phyloP scores from a whole-genome alignment of 2,329 filamentous ascomycete genomes.

The Trichoderma gracile region DNA sequence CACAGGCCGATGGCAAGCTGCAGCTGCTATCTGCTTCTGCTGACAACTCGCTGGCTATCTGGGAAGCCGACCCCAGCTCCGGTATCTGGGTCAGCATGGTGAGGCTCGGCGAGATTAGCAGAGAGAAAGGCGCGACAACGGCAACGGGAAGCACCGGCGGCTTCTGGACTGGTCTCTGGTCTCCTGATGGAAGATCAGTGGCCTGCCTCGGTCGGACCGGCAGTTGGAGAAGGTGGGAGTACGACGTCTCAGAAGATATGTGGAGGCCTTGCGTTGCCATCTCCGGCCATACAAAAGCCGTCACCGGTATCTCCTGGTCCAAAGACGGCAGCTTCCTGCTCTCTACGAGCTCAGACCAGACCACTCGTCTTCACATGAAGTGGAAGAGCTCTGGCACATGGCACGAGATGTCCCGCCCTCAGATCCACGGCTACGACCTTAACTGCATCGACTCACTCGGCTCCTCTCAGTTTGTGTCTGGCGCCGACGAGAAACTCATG shows the following conservation, averaged over 20 bases:
- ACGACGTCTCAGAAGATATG: slow-evolving; percentile 58
- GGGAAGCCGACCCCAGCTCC: slow-evolving; percentile 80
- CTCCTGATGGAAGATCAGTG: slow-evolving; percentile 71
- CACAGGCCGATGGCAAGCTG: slow-evolving; percentile 52
- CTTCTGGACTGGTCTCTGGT: slow-evolving; percentile 96
- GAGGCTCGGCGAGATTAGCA: slow-evolving; percentile 87
- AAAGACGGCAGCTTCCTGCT: slow-evolving; percentile 79
- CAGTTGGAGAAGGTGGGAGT: slow-evolving; percentile 86
- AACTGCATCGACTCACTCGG: slow-evolving; percentile 86
- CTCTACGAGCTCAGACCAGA: slow-evolving; percentile 89
- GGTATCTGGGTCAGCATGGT: slow-evolving; percentile 89
- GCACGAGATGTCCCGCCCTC: slow-evolving; percentile 94
- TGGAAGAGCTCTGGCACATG: slow-evolving; percentile 72
- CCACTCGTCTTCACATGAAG: slow-evolving; percentile 79
- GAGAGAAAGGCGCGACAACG: slow-evolving; percentile 92
- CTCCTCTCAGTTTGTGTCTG: slow-evolving; percentile 79
- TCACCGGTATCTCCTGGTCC: slow-evolving; percentile 83
- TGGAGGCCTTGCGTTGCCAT: slow-evolving; percentile 80
- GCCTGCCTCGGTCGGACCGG: slow-evolving; percentile 86
- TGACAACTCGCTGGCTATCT: slow-evolving; percentile 91
- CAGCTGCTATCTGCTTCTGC: slow-evolving; percentile 88
- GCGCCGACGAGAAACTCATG: slow-evolving; percentile 96
- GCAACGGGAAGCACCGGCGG: slow-evolving; percentile 94
- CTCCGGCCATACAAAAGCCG: slow-evolving; percentile 79
- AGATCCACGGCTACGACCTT: slow-evolving; percentile 97